These are phyloP conservation scores for Solanum appendiculatum DNA, from an alignment of 257 asterid genomes.

Conservation along the genomic window DNA sequence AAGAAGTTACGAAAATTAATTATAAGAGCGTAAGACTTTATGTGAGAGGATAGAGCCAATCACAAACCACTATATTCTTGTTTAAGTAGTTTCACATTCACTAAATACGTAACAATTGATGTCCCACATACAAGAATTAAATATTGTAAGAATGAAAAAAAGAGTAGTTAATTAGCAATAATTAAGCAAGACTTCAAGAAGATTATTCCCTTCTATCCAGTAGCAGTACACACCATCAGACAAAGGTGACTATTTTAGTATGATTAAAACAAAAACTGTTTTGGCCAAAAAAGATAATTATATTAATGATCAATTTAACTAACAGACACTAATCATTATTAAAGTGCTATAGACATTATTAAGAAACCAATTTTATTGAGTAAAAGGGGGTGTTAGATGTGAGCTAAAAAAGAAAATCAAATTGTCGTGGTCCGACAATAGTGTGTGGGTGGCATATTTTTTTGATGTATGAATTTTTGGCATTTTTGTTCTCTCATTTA, in stretches of 20 bases:
- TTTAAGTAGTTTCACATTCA: neutral
- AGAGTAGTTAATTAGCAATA: neutral
- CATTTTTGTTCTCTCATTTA: neutral
- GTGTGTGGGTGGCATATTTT: constrained; percentile 24
- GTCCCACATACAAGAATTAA: neutral
- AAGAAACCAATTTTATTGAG: constrained; percentile 16
- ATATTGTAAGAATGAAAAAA: neutral
- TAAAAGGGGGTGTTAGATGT: neutral
- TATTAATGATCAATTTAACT: neutral
- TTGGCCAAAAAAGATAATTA: neutral
- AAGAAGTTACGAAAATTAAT: neutral
- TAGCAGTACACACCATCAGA: constrained; percentile 15
- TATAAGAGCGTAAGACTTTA: no score
- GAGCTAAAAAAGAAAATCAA: neutral
- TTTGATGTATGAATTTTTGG: constrained; percentile 2
- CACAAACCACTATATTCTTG: neutral
- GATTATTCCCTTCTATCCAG: constrained; percentile 17
- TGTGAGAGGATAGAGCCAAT: neutral
- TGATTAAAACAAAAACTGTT: neutral
- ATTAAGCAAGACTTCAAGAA: neutral
- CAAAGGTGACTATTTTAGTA: constrained; percentile 5
- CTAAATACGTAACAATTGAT: neutral
- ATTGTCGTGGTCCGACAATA: constrained; percentile 19
- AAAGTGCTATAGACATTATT: constrained; percentile 17
- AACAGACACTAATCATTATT: constrained; percentile 12